Percentiles rank a stretch among this genome's conserved stretches.
Evolutionary conservation across 2,329 filamentous ascomycete genomes (phyloP).

Genomic region (Penicillium crustosum): DNA sequence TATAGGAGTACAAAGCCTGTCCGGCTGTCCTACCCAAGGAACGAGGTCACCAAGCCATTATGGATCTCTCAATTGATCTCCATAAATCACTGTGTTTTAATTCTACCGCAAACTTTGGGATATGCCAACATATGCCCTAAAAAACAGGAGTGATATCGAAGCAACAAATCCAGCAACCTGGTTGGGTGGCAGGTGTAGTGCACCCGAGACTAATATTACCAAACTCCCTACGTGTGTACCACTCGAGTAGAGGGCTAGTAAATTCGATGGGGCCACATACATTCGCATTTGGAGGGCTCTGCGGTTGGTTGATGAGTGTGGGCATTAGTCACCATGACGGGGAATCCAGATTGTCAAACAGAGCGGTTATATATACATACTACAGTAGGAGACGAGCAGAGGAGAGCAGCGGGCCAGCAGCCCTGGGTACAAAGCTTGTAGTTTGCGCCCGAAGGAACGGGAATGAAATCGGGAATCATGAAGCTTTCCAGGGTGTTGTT

Average conservation of each 20-base stretch:
- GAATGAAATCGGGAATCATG: not conserved
- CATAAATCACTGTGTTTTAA: not conserved
- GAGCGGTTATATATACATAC: not conserved
- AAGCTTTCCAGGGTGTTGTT: not conserved
- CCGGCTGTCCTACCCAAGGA: not conserved
- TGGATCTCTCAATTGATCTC: too few relatives aligned
- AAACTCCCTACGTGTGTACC: constrained; percentile 7
- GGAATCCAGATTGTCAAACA: not conserved
- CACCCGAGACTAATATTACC: not conserved
- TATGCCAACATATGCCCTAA: not conserved
- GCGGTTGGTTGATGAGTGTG: not conserved
- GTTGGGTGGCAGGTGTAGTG: not conserved
- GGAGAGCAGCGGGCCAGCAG: not conserved
- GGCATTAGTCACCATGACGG: not conserved
- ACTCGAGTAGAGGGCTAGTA: constrained; percentile 4
- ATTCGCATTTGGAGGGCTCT: not conserved
- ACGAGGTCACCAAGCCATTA: not conserved
- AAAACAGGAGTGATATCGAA: not conserved
- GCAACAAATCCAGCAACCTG: constrained; percentile 3
- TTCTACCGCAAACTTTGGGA: too few relatives aligned
- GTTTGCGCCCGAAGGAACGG: not conserved
- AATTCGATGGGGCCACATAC: not conserved
- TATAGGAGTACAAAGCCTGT: not conserved
- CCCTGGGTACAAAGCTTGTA: constrained; percentile 4
- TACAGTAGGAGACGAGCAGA: not conserved